Base-by-base conservation (phyloP, 2,329 filamentous ascomycete genomes). In the Trichoderma koningiopsis region DNA sequence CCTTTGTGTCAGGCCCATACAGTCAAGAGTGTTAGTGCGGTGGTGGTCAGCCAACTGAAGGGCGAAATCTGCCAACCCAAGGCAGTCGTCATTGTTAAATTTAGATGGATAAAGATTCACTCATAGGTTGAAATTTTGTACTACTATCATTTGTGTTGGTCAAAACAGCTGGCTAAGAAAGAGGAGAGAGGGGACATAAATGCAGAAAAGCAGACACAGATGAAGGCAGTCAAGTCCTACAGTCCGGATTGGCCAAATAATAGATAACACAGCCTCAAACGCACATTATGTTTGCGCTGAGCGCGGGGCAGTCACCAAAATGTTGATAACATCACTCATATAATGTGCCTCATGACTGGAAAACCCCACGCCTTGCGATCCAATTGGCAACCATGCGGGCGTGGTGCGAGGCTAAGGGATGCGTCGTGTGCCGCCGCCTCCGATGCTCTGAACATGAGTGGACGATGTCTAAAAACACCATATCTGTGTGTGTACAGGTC, bases 311-410 rank as follows among this genome's bases (percentile, higher is more conserved):
- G 40, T 43, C 40, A 10, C 40, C 7, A 8, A 19, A 43, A 3
- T n/a, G 1, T n/a, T 19, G 47, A 14, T n/a, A 24, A 29, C 22
- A 55, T 55, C 14, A 22, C 49, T 55, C 37, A 33, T 33, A 31
- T n/a, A 24, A 63, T 55, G 61, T 33, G 53, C 37, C 61, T 64
- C 47, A 64, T 55, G 61, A 49, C 10, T 53, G 14, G 8, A 27
- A 64, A 55, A 24, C 33, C 61, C 61, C 61, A 64, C 31, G 52
- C 29, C 61, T 55, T 13, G 24, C 19, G 27, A 19, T 64, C 61
- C 61, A 55, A 64, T 64, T 55, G 61, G 61, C 29, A 64, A 49
- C 61, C 61, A 55, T 33, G 47, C 24, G 61, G 61, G 61, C 29
- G 61, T 55, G 53, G 33, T 49, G 37, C 33, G 4, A 24, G 53